phyloP scores from a whole-genome alignment of 176 grass and related monocot species.

The Zizania latifolia region DNA sequence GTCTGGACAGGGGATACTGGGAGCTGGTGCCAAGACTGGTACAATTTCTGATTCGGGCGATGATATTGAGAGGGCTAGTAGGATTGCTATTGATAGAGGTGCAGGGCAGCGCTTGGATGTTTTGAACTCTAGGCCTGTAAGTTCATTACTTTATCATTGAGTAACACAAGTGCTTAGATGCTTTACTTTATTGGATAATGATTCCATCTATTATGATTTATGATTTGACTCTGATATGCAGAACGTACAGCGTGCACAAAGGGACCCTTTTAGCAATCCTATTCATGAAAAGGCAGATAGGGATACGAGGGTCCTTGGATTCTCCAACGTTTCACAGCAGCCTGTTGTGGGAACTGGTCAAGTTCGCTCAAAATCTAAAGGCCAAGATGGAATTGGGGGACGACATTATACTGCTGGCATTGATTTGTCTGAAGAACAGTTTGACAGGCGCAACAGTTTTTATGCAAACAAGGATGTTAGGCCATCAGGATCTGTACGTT shows the following conservation, averaged over 20 bases:
- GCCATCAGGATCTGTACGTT: constrained; percentile 37
- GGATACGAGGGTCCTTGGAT: constrained; percentile 36
- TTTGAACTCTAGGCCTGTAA: constrained; percentile 46
- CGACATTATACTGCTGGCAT: constrained; percentile 30
- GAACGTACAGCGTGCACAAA: constrained; percentile 41
- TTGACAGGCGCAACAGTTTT: constrained; percentile 36
- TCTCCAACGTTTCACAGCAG: constrained; percentile 44
- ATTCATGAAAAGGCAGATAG: constrained; percentile 52
- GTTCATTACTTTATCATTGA: constrained; percentile 25
- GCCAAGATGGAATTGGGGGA: constrained; percentile 39
- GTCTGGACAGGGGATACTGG: constrained; percentile 43
- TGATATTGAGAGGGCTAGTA: constrained; percentile 41
- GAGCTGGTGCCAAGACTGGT: constrained; percentile 35
- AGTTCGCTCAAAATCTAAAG: constrained; percentile 41
- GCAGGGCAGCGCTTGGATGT: constrained; percentile 35
- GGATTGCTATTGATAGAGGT: constrained; percentile 34
- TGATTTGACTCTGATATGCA: constrained; percentile 10
- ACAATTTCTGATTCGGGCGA: constrained; percentile 26
- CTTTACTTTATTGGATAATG: background rate
- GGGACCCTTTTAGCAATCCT: constrained; percentile 35
- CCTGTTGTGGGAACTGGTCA: constrained; percentile 36
- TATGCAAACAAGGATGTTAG: constrained; percentile 39
- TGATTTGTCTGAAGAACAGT: constrained; percentile 35
- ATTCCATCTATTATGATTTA: constrained; percentile 21
- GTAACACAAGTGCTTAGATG: background rate